phyloP scores from a whole-genome alignment of 495 filamentous ascomycete species.

The Podospora pseudoanserina region DNA sequence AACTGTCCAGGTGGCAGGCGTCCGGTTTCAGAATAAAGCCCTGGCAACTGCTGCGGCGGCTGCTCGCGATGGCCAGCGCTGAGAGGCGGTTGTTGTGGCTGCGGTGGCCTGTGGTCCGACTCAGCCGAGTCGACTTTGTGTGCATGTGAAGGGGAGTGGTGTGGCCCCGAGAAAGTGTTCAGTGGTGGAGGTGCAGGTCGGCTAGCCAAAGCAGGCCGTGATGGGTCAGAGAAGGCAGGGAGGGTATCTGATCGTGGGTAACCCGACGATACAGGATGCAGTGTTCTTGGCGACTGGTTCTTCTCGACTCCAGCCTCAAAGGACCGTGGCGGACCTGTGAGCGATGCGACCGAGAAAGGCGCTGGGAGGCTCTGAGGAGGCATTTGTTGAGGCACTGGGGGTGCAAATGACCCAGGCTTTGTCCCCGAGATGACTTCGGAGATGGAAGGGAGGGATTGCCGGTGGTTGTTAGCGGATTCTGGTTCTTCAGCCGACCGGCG shows the following conservation, averaged over 20 bases:
- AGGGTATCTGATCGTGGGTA: constrained; percentile 31
- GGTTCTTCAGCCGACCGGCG: constrained; percentile 42
- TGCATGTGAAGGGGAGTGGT: constrained; percentile 28
- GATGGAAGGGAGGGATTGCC: constrained; percentile 49
- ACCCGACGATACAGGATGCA: constrained; percentile 29
- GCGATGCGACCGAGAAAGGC: constrained; percentile 29
- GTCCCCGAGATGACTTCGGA: constrained; percentile 45
- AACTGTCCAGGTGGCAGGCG: constrained; percentile 39
- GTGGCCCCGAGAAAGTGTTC: constrained; percentile 29
- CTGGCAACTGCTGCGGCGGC: constrained; percentile 29
- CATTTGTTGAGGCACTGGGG: constrained; percentile 29
- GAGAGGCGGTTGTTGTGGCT: constrained; percentile 26
- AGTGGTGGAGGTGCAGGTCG: constrained; percentile 33
- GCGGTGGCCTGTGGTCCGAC: constrained; percentile 30
- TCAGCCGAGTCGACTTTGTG: constrained; percentile 13
- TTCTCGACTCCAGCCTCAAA: constrained; percentile 31
- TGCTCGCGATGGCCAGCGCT: constrained; percentile 27
- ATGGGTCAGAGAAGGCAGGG: constrained; percentile 34
- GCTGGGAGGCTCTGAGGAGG: constrained; percentile 30
- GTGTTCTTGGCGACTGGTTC: constrained; percentile 34
- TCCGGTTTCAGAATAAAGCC: constrained; percentile 37
- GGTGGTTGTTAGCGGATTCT: constrained; percentile 36
- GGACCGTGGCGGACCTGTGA: constrained; percentile 17
- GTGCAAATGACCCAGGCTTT: constrained; percentile 34
- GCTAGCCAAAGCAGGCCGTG: constrained; percentile 27